Percentiles rank a stretch among this genome's conserved stretches.
phyloP scores from a whole-genome alignment of 345 rosid species.

The Eucalyptus erythrocorys region DNA sequence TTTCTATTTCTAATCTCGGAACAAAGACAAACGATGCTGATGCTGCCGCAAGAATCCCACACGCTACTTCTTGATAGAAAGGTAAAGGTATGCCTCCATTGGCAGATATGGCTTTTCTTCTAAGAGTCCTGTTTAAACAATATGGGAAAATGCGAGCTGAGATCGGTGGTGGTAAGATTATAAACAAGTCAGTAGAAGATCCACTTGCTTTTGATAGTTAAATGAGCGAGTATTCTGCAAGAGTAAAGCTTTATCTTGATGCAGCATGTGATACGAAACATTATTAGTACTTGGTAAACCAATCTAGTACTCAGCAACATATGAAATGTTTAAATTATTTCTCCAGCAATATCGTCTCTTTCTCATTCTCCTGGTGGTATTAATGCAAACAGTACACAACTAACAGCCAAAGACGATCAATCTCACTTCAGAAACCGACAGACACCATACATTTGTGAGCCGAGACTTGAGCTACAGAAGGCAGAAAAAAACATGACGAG shows the following conservation, averaged over 20 bases:
- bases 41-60: not conserved
- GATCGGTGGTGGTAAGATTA: not conserved
- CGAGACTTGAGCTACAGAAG: not conserved
- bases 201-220: not conserved
- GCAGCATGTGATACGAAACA: not conserved
- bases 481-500: not conserved
- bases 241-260: not conserved
- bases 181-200: not conserved
- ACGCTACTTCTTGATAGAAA: not conserved
- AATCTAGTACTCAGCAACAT: not conserved
- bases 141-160: not conserved
- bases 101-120: not conserved
- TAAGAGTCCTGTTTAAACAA: not conserved
- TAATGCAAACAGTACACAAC: not conserved
- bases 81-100: not conserved
- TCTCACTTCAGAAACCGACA: not conserved
- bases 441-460: not conserved
- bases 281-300: not conserved
- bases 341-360: accelerated
- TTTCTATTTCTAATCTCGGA: not conserved
- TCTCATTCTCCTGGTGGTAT: not conserved
- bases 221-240: not conserved
- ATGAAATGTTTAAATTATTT: not conserved
- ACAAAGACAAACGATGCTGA: not conserved
- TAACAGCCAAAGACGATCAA: not conserved